Conservation (phyloP, 2,329 filamentous ascomycete genomes). For the Sarocladium kiliense region DNA sequence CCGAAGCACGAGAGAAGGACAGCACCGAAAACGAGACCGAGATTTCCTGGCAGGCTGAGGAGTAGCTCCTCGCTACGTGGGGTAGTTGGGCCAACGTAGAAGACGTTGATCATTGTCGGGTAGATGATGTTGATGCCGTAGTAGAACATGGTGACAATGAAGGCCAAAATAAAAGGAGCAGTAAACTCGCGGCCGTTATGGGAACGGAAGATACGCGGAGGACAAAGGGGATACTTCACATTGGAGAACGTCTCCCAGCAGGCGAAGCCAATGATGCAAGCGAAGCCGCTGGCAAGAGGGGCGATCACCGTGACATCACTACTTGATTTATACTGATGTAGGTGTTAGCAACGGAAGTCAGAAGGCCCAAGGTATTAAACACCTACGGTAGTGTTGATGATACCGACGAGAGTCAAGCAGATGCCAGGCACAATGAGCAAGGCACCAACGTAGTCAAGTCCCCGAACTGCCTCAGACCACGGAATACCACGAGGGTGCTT, state of each 20-base stretch:
- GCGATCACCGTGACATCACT: slow-evolving; percentile 26
- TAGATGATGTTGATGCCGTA: no score
- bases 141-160: no score
- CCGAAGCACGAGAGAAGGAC: slow-evolving; percentile 34
- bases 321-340: slow-evolving; percentile 10
- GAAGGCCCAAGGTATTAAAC: no score
- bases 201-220: no score
- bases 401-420: slow-evolving; percentile 31
- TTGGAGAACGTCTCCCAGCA: no score
- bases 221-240: no score
- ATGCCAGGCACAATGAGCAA: slow-evolving; percentile 29
- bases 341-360: slow-evolving; percentile 7
- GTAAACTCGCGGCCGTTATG: no score
- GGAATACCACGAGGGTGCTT: slow-evolving; percentile 27
- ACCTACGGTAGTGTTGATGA: slow-evolving; percentile 28
- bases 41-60: no score
- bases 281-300: slow-evolving; percentile 28
- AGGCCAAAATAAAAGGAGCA: no score
- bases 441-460: slow-evolving; percentile 32
- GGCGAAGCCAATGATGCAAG: slow-evolving; percentile 27
- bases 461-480: slow-evolving; percentile 25
- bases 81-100: no score
- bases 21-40: slow-evolving; percentile 37
- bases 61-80: no score
- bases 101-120: no score